Conservation (phyloP, 75 land plant species). For the Pinus tabuliformis region DNA sequence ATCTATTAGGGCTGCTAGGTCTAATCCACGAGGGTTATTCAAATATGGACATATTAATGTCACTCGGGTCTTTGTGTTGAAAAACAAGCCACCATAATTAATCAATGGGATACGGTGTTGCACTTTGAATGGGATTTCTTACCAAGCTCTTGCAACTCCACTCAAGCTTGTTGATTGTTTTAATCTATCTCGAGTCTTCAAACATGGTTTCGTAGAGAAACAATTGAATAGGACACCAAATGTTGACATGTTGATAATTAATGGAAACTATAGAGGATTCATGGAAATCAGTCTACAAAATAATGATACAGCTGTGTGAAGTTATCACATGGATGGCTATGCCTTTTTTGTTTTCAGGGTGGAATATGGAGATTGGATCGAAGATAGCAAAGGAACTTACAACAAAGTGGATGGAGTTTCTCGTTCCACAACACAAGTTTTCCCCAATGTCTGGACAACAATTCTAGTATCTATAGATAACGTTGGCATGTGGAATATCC, state of each 20-base stretch:
- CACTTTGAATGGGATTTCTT: too few relatives aligned
- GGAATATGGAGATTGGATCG: slow-evolving; percentile 85
- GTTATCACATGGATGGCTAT: slow-evolving; percentile 91
- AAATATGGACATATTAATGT: too few relatives aligned
- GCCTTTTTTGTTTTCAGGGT: slow-evolving; percentile 87
- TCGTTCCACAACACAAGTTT: slow-evolving; percentile 76
- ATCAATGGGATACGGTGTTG: too few relatives aligned
- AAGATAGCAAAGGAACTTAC: slow-evolving; percentile 67
- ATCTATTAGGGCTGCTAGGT: too few relatives aligned
- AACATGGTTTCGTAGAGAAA: too few relatives aligned
- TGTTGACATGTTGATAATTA: slow-evolving; percentile 58
- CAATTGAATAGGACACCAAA: slow-evolving; percentile 14
- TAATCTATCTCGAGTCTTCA: too few relatives aligned
- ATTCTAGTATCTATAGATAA: slow-evolving; percentile 75
- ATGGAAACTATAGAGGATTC: slow-evolving; percentile 79
- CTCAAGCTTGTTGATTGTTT: too few relatives aligned
- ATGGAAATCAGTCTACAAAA: slow-evolving; percentile 84
- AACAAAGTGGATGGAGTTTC: slow-evolving; percentile 89
- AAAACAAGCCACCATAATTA: too few relatives aligned
- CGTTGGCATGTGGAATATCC: slow-evolving; percentile 83
- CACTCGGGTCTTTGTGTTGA: too few relatives aligned
- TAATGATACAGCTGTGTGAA: slow-evolving; percentile 60
- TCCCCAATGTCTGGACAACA: slow-evolving; percentile 84
- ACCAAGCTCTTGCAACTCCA: too few relatives aligned
- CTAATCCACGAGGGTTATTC: too few relatives aligned